Percentiles rank a stretch among this genome's conserved stretches.
Evolutionary conservation across 441 rosid species (phyloP).

Genomic region (Erodium moschatum): DNA sequence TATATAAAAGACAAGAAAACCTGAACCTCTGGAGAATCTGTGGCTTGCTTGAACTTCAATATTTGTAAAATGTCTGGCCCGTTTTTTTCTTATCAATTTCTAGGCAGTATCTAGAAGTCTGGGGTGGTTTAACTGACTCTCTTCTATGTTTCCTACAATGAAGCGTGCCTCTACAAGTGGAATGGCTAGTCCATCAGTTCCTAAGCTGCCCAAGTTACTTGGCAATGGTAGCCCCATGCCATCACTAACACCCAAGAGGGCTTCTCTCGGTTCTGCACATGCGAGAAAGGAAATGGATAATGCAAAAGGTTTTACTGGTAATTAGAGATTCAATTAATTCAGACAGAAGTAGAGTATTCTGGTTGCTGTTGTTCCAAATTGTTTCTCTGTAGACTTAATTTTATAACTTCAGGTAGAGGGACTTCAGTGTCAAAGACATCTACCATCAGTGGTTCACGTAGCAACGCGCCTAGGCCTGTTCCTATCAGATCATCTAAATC

Average conservation of each 20-base stretch:
- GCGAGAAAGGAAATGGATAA: slow-evolving; percentile 45
- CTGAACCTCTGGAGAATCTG: too few species aligned
- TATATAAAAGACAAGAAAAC: too few species aligned
- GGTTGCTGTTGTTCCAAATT: background rate
- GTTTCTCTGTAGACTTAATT: slow-evolving; percentile 17
- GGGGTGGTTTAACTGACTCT: slow-evolving; percentile 17
- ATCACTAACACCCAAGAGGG: slow-evolving; percentile 44
- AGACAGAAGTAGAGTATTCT: background rate
- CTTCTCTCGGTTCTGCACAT: slow-evolving; percentile 42
- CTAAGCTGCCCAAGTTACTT: slow-evolving; percentile 44
- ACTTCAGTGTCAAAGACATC: slow-evolving; percentile 30
- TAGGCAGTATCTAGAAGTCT: background rate
- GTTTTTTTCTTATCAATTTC: background rate
- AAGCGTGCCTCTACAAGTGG: slow-evolving; percentile 35
- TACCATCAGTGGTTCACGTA: slow-evolving; percentile 30
- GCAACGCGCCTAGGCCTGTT: slow-evolving; percentile 38
- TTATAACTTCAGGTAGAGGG: slow-evolving; percentile 40
- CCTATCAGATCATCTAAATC: slow-evolving; percentile 30
- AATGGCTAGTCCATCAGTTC: slow-evolving; percentile 32
- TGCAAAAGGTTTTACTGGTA: slow-evolving; percentile 37
- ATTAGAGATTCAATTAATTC: slow-evolving; percentile 14
- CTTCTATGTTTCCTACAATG: slow-evolving; percentile 16
- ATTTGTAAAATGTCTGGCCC: slow-evolving; percentile 5
- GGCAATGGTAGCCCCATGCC: slow-evolving; percentile 30
- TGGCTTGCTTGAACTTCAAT: background rate